phyloP scores from a whole-genome alignment of 495 filamentous ascomycete species.

The Penicillium pancosmium region DNA sequence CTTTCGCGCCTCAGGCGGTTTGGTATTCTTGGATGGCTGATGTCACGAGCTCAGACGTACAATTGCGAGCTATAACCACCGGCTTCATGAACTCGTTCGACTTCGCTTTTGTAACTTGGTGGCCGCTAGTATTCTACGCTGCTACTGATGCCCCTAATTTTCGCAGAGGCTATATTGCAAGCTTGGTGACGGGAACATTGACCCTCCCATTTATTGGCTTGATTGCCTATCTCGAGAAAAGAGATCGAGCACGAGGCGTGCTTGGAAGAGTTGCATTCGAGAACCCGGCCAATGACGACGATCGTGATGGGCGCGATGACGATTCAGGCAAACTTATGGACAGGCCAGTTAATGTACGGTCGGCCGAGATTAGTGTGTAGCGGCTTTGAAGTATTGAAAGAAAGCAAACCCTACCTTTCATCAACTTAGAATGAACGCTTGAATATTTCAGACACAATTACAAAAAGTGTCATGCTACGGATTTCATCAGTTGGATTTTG shows the following conservation, averaged over 20 bases:
- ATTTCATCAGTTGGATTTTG: no score
- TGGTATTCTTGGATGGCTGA: constrained; percentile 45
- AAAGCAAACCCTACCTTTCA: no score
- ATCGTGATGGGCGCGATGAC: constrained; percentile 1
- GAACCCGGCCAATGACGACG: not conserved
- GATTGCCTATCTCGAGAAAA: constrained; percentile 34
- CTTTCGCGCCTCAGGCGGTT: constrained; percentile 39
- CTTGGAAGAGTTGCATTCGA: constrained; percentile 22
- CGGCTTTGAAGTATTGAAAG: no score
- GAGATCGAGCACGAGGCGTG: constrained; percentile 29
- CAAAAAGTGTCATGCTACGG: no score
- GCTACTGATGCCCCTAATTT: constrained; percentile 38
- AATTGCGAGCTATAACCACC: constrained; percentile 37
- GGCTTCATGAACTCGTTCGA: constrained; percentile 45
- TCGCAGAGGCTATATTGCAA: constrained; percentile 38
- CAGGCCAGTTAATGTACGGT: constrained; percentile 3
- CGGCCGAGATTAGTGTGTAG: constrained; percentile 8
- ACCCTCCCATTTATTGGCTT: constrained; percentile 34
- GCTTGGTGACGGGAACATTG: constrained; percentile 34
- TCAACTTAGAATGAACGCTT: no score
- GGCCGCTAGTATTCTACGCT: constrained; percentile 40
- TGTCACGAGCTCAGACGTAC: constrained; percentile 36
- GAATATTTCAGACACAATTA: no score
- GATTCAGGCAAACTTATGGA: not conserved
- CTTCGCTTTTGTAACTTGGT: constrained; percentile 42